Conservation (phyloP, 768 basidiomycete species). For the Trametes sanguinea region DNA sequence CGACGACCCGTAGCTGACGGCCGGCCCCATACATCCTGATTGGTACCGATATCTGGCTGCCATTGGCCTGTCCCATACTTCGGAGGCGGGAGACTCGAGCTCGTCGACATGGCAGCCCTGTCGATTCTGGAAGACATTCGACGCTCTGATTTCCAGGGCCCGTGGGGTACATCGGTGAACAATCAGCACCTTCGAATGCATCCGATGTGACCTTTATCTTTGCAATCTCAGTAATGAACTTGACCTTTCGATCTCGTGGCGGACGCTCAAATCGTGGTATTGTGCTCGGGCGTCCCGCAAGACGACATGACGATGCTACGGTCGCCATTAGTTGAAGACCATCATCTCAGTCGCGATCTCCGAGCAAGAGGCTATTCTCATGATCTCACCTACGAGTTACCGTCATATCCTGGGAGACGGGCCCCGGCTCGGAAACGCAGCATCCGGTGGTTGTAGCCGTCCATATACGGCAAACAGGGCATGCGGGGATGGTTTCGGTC, state of each 20-base stretch:
- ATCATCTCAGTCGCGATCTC: too few relatives aligned
- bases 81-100: not conserved
- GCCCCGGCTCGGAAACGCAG: not conserved
- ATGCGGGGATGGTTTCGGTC: not conserved
- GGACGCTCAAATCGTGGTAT: too few relatives aligned
- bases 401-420: not conserved
- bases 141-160: not conserved
- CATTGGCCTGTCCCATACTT: not conserved
- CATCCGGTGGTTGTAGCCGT: not conserved
- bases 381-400: slow-evolving; percentile 1
- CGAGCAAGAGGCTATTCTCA: not conserved
- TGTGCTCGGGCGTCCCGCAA: too few relatives aligned
- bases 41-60: not conserved
- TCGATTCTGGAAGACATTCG: not conserved
- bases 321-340: not conserved
- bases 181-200: not conserved
- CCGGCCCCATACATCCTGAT: not conserved
- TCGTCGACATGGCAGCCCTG: slow-evolving; percentile 16
- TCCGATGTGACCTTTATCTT: not conserved
- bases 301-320: too few relatives aligned
- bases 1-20: not conserved
- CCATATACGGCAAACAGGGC: not conserved
- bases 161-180: not conserved
- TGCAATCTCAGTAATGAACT: not conserved
- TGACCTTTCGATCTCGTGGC: not conserved